Conservation (phyloP, 192 early-diverging fungal species). For the Chytriomyces sp. region DNA sequence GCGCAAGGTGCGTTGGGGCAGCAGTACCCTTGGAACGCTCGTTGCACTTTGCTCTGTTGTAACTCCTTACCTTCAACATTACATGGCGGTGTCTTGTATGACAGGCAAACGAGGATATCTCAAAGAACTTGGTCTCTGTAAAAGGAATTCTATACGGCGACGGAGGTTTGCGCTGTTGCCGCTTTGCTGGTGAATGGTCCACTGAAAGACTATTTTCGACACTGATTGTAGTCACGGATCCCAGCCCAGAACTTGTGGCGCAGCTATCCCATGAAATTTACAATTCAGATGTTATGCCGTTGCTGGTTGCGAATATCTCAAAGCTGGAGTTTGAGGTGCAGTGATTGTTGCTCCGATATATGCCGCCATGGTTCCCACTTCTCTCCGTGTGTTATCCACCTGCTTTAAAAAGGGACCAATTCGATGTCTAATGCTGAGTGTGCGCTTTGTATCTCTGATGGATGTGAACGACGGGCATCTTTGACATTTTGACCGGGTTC, state of each 20-base stretch:
- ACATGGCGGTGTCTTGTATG: slow-evolving; percentile 6
- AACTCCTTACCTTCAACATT: background rate
- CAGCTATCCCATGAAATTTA: slow-evolving; percentile 97
- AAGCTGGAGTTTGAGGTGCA: slow-evolving; percentile 87
- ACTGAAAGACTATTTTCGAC: slow-evolving; percentile 24
- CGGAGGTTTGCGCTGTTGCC: slow-evolving; percentile 67
- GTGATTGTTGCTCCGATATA: background rate
- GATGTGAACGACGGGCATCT: too few species aligned
- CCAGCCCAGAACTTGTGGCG: slow-evolving; percentile 86
- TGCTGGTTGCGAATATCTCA: slow-evolving; percentile 86
- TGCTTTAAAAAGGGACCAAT: background rate
- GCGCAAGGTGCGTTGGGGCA: background rate
- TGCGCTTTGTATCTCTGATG: too few species aligned
- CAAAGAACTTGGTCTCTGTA: slow-evolving; percentile 91
- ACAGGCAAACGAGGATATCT: slow-evolving; percentile 95
- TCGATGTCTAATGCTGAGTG: background rate
- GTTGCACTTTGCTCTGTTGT: background rate
- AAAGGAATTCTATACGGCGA: slow-evolving; percentile 94
- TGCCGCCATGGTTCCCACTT: background rate
- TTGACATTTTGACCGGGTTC: too few species aligned
- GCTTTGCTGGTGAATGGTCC: slow-evolving; percentile 27
- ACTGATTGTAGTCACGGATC: slow-evolving; percentile 70
- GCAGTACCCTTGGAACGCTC: background rate
- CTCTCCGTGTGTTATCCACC: background rate
- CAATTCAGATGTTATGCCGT: slow-evolving; percentile 85